phyloP scores from a whole-genome alignment of 352 stramenopile genomes.

The Pilasporangium apinafurcum region DNA sequence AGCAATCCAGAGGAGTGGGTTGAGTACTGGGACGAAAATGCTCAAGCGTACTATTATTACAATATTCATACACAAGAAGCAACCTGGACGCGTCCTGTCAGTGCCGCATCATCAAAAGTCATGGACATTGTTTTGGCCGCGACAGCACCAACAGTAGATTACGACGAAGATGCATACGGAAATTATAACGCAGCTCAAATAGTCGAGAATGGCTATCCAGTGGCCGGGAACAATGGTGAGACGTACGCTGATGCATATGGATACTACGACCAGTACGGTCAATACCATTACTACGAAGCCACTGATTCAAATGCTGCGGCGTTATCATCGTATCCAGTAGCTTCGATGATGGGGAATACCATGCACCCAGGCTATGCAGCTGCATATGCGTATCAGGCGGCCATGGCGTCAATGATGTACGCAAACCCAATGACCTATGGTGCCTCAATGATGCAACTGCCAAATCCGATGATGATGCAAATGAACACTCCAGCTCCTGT shows the following conservation, averaged over 20 bases:
- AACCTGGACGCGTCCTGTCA: constrained; percentile 70
- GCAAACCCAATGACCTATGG: constrained; percentile 36
- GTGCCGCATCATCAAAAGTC: constrained; percentile 19
- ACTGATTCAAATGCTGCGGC: constrained; percentile 4
- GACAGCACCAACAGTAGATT: constrained; percentile 26
- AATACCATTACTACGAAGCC: constrained; percentile 80
- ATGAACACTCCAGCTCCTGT: constrained; percentile 4
- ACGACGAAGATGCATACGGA: constrained; percentile 25
- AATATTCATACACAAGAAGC: constrained; percentile 85
- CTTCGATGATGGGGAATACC: constrained; percentile 14
- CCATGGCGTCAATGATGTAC: constrained; percentile 57
- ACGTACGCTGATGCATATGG: constrained; percentile 69
- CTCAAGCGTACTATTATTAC: constrained; percentile 86
- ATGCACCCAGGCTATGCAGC: constrained; percentile 55
- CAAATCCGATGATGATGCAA: constrained; percentile 22
- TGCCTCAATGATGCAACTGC: constrained; percentile 27
- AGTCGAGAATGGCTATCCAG: constrained; percentile 23
- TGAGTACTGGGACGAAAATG: constrained; percentile 89
- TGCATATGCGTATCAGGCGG: constrained; percentile 54
- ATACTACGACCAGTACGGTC: constrained; percentile 74
- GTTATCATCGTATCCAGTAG: constrained; percentile 8
- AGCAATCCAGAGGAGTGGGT: constrained; percentile 55
- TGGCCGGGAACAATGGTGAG: constrained; percentile 6
- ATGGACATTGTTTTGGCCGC: constrained; percentile 28
- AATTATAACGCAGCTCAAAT: constrained; percentile 8